Base-by-base conservation (phyloP, 768 basidiomycete species). In the Symmetrospora coprosmae region DNA sequence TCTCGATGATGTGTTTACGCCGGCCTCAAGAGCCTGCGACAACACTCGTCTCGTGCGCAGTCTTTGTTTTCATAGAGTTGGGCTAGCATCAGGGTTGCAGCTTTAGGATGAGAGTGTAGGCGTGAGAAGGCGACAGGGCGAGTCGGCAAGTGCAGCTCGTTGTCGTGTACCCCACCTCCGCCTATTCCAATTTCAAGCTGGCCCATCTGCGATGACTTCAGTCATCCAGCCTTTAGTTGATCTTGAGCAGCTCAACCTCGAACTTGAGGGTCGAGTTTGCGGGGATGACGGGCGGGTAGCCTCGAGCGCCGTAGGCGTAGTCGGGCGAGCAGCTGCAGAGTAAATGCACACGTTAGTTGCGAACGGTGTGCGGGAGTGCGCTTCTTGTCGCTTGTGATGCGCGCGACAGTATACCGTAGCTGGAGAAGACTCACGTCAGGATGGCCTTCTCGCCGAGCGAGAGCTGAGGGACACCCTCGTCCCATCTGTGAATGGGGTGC, bases 381-480 rank as follows among this genome's bases (percentile, higher is more conserved):
- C 19, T 39, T n/a, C 19, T n/a, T 39, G 38, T 39, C n/a, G n/a
- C n/a, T 39, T n/a, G 38, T n/a, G 19, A 39, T n/a, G 13, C 38
- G 38, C 38, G 19, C 19, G 14, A 39, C 13, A 39, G 13, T 39
- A 39, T 13, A 13, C 19, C 14, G 19, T 39, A 39, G 13, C n/a
- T n/a, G n/a, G n/a, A n/a, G n/a, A 39, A 39, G 38, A 13, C 14
- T 39, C 13, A 19, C 11, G 52, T 51, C 5, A 88, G 71, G 19
- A 69, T 66, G 14, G 85, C 87, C 72, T 84, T 88, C 72, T 84
- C 68, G 65, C 86, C 86, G 31, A 86, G 34, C 11, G 85, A 86
- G 64, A 90, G 74, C 74, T 86, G 76, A 4, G 78, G 80, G 16
- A 91, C 86, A 83, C 88, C 87, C 72, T 88, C 85, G 68, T 89